A percentile compares a stretch with the other conserved stretches of the same genome.
These are phyloP conservation scores for Phytophthora ramorum DNA, from an alignment of 352 stramenopile genomes.

Conservation along the genomic window DNA sequence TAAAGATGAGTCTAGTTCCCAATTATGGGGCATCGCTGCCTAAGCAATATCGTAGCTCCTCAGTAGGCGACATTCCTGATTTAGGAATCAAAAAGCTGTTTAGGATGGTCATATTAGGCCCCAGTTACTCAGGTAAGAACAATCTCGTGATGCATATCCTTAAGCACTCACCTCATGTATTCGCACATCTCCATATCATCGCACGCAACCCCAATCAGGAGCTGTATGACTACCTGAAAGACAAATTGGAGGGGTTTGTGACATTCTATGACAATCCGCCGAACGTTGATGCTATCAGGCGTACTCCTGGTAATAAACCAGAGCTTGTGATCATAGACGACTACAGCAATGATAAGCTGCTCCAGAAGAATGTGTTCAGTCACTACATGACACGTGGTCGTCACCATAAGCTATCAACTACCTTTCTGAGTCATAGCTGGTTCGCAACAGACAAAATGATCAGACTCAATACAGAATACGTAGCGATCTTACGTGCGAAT, in stretches of 20 bases:
- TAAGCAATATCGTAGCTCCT: neutral
- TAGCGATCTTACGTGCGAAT: neutral
- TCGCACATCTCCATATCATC: conserved; percentile 10
- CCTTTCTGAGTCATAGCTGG: conserved; percentile 1
- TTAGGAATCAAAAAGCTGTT: conserved; percentile 15
- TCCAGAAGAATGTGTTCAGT: conserved; percentile 16
- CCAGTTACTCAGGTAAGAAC: conserved; percentile 9
- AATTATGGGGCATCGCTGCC: neutral
- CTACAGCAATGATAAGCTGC: conserved; percentile 12
- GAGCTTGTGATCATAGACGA: conserved; percentile 28
- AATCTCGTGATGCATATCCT: conserved; percentile 4
- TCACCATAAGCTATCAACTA: too few species aligned
- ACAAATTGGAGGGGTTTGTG: conserved; percentile 6
- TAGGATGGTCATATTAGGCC: conserved; percentile 8
- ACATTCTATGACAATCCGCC: conserved; percentile 9
- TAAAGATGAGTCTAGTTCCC: too few species aligned
- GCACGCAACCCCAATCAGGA: conserved; percentile 6
- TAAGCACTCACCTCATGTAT: conserved; percentile 10
- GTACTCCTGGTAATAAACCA: conserved; percentile 6
- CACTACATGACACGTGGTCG: neutral
- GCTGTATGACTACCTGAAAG: conserved; percentile 5
- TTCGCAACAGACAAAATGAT: conserved; percentile 7
- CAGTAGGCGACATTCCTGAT: neutral
- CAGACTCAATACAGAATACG: conserved; percentile 6
- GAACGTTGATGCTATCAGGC: neutral